Base-by-base conservation (phyloP, 2,329 filamentous ascomycete species). In the Neonectria coccinea region DNA sequence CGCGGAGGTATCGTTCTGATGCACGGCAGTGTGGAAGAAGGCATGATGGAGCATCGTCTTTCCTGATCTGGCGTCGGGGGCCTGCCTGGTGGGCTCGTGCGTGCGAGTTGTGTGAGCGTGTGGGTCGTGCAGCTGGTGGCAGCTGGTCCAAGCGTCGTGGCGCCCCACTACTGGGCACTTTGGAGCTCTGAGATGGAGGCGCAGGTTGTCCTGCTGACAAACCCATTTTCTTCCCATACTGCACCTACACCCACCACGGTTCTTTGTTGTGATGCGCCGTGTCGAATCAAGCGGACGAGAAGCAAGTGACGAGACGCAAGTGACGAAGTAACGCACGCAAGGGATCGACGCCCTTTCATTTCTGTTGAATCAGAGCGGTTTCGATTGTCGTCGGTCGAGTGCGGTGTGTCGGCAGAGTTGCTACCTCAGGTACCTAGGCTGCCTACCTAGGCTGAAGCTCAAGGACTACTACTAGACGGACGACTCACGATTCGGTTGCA, bases 191-290 rank as follows among this genome's bases (percentile, higher is more conserved):
- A 6, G 14, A 39, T 54, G 22, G 51, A 29, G 50, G 54, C 50
- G 55, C 31, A 51, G 48, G 36, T 12, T 39, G 36, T 36, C 31
- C 61, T 72, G 72, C 72, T 74, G 72, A 74, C 72, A 74, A 74
- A 74, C 68, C 72, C 51, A 65, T 63, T 67, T 67, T 51, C 50
- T 62, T 67, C 39, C 29, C 56, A 22, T 22, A 3, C 22, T 54
- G 48, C 44, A 64, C 44, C 50, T 36, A 54, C 60, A 54, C 57
- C 48, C 41, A 48, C 42, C 50, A 41, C 18, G 31, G 11, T 25
- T 25, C 33, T 41, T 20, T 52, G n/a, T 44, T 16, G 39, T 22
- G 31, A 20, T 22, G 50, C 22, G 42, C 36, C 22, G 29, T 33
- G 53, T 47, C 53, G 45, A 52, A 39, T 18, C 42, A 25, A 44